Base-by-base conservation (phyloP, 2,329 filamentous ascomycete species). In the Talaromyces sp. region DNA sequence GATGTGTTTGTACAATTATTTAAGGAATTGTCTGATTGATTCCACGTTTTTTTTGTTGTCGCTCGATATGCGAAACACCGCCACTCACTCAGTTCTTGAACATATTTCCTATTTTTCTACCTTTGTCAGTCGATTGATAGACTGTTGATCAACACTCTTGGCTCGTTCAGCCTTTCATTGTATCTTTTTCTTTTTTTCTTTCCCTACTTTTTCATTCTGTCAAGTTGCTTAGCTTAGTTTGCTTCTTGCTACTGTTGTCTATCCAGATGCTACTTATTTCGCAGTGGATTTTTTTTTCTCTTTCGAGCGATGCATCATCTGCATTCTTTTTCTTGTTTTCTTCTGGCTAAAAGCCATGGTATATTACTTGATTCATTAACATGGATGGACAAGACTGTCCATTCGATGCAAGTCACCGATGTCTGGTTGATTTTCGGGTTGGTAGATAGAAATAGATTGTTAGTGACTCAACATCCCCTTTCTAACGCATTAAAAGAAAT, bases 71-170 rank as follows among this genome's bases (percentile, higher is more conserved):
- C 43, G 43, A 21, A 26, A 6, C 8, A 26, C 24, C 43, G 17
- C 43, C 43, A 50, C 38, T 57, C 52, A 32, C 41, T 32, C 27
- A 31, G 32, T 50, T 57, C 46, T 56, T 60, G 58, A 56, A 60
- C 50, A 60, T 60, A 61, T 60, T 58, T 58, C 41, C 51, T 58
- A 51, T 38, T 35, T 51, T 26, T 26, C 14, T 29, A 29, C 2
- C 27, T 29, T 8, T 54, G 12, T 55, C 26, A 9, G 26, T 46
- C 10, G n/a, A 35, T 2, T 3, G n/a, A 35, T 17, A 4, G 31
- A 35, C 26, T 54, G 17, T 14, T 54, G 31, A 29, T 54, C n/a
- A 11, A 19, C 26, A 29, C 27, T 29, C 21, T 12, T 19, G n/a
- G 54, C 54, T 53, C 50, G 29, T 58, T 41, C 41, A 41, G 52